Evolutionary conservation across 2,329 filamentous ascomycete genomes (phyloP).

Genomic region (Clarireedia hainanense): DNA sequence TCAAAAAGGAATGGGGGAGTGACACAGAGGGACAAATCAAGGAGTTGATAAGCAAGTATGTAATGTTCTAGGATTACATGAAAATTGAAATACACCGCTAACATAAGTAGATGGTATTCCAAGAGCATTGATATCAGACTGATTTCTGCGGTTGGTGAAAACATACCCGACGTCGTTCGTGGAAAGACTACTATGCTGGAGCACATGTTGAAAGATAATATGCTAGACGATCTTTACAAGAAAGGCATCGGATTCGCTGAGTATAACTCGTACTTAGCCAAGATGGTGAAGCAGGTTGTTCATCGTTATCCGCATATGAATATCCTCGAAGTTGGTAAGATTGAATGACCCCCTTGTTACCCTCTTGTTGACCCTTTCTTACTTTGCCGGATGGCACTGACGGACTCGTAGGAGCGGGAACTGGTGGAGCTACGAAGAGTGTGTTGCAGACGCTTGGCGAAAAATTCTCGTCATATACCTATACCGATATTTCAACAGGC

Average conservation of each 20-base stretch:
- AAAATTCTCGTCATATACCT: neutral
- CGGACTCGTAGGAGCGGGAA: slow-evolving; percentile 22
- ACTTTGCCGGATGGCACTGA: too few species aligned
- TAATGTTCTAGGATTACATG: too few species aligned
- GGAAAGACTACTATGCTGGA: slow-evolving; percentile 17
- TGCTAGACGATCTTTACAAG: slow-evolving; percentile 16
- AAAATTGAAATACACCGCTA: neutral
- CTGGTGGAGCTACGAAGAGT: slow-evolving; percentile 16
- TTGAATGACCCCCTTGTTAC: neutral
- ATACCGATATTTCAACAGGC: slow-evolving; percentile 1
- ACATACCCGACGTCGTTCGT: slow-evolving; percentile 14
- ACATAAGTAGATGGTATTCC: neutral
- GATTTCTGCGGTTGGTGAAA: slow-evolving; percentile 15
- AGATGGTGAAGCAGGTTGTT: neutral
- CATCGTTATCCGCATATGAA: neutral
- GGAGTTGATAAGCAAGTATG: neutral
- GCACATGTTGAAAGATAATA: slow-evolving; percentile 13
- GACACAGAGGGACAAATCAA: neutral
- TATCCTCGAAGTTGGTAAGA: neutral
- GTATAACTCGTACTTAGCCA: slow-evolving; percentile 7
- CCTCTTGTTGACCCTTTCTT: neutral
- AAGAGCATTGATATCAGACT: slow-evolving; percentile 13
- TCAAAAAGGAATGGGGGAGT: neutral
- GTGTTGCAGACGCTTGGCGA: slow-evolving; percentile 8
- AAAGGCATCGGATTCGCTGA: slow-evolving; percentile 9